Evolutionary conservation across 768 basidiomycete genomes (phyloP), one percentile per base, ranked within the genome.

Genomic region (Leccinum boreale): DNA sequence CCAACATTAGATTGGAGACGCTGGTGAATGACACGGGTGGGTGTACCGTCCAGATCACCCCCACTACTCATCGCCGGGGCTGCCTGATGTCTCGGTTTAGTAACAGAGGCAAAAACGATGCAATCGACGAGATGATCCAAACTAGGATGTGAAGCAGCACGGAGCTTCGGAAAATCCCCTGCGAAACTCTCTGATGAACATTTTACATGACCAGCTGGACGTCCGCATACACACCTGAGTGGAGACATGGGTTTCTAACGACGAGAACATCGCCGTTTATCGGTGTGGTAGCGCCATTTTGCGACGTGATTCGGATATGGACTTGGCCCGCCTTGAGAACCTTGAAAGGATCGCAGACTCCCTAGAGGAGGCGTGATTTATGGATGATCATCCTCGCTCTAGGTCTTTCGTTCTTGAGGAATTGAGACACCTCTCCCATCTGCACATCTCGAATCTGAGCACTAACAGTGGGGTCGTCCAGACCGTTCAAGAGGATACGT

Each of bases 21-120:
- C 21, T 6, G 19, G 46, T 26, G 9, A 8, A 39, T 1, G 19
- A 17, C 3, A 19, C 9, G 17, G 3, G 12, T 11, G 14, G 17
- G 52, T 65, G 59, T 53, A 81, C 79, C 81, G 67, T 85, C 85
- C 17, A 86, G 73, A 65, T 86, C 85, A 17, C 85, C 85, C 9
- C 86, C 86, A 50, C 85, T 86, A 46, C 82, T 85, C 85, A 88
- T 87, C 0, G 85, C 80, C 6, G 86, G 85, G 9, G 86, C 85
- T 14, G 86, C 77, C 50, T 83, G 79, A 35, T 80, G 81, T 5
- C 84, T 85, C 17, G 81, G 80, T 33, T 74, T 71, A 2, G 81
- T 82, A 7, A 81, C 80, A 1, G 80, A 78, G 1, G 86, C 81
- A 60, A 89, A 89, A 3, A 89, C 85, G 17, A 89, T 72, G 57